These are phyloP conservation scores for Paecilomyces variotii DNA, from an alignment of 2,329 filamentous ascomycete species.

Conservation along the genomic window DNA sequence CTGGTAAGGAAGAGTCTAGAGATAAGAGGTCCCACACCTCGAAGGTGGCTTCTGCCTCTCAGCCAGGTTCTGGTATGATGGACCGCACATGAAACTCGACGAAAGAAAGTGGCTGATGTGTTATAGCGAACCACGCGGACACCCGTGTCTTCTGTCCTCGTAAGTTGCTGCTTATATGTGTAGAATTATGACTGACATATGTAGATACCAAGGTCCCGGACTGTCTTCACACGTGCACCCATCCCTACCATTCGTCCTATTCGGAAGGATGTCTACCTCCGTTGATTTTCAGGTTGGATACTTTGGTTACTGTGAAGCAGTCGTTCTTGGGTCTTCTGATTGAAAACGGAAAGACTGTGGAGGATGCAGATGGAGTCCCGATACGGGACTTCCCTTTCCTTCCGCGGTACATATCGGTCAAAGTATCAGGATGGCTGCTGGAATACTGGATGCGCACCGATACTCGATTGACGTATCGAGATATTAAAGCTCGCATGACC, in stretches of 20 bases:
- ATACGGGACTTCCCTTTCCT: slow-evolving; percentile 19
- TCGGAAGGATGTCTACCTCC: slow-evolving; percentile 12
- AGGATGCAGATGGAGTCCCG: slow-evolving; percentile 7
- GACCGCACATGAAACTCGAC: background rate
- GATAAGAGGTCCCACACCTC: background rate
- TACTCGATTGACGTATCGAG: slow-evolving; percentile 16
- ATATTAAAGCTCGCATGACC: slow-evolving; percentile 23
- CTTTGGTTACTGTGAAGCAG: slow-evolving; percentile 1
- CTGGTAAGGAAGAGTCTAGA: background rate
- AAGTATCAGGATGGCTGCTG: slow-evolving; percentile 18
- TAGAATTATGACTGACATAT: background rate
- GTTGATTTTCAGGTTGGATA: slow-evolving; percentile 16
- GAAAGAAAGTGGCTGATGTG: background rate
- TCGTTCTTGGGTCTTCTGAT: slow-evolving; percentile 3
- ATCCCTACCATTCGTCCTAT: slow-evolving; percentile 14
- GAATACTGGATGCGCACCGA: slow-evolving; percentile 25
- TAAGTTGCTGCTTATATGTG: background rate
- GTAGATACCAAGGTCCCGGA: slow-evolving; percentile 7
- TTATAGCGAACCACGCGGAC: background rate
- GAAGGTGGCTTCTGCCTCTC: background rate
- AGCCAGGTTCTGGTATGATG: background rate
- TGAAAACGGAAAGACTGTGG: slow-evolving; percentile 10
- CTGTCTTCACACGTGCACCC: slow-evolving; percentile 15
- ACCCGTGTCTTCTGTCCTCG: background rate
- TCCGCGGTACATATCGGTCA: slow-evolving; percentile 19